phyloP scores from a whole-genome alignment of 257 asterid species.

The Capsicum chinense region DNA sequence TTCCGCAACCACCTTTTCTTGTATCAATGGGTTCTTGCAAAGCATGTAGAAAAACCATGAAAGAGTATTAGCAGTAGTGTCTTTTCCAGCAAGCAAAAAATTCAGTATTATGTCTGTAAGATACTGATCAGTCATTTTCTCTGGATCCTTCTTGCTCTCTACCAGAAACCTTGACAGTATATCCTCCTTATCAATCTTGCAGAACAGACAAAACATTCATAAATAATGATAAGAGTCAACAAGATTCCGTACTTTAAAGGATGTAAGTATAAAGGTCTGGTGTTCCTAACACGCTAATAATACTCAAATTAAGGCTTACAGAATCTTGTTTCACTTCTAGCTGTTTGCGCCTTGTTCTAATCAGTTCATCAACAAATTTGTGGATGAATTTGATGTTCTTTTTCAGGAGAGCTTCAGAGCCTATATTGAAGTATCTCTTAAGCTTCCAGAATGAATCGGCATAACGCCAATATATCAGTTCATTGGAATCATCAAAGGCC shows the following conservation, averaged over 20 bases:
- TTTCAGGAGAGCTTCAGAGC: conserved; percentile 62
- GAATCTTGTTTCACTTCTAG: conserved; percentile 37
- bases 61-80: conserved; percentile 68
- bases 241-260: not conserved
- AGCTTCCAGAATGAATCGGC: conserved; percentile 71
- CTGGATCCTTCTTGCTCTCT: conserved; percentile 65
- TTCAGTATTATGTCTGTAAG: conserved; percentile 64
- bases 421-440: conserved; percentile 54
- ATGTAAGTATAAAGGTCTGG: not conserved
- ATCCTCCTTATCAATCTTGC: conserved; percentile 65
- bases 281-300: not conserved
- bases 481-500: conserved; percentile 78
- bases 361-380: conserved; percentile 54
- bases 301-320: conserved; percentile 35
- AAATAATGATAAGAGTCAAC: not conserved
- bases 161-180: conserved; percentile 66
- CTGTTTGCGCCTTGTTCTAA: conserved; percentile 50
- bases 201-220: conserved; percentile 11
- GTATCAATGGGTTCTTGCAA: conserved; percentile 60
- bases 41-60: conserved; percentile 69
- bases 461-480: conserved; percentile 55
- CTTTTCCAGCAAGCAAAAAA: conserved; percentile 73
- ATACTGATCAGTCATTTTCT: conserved; percentile 57
- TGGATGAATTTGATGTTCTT: conserved; percentile 55
- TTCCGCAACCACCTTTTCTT: conserved; percentile 56